Evolutionary conservation across 768 basidiomycete species (phyloP), one percentile per base, ranked within the genome.

Genomic region (Baorangia bicolor): DNA sequence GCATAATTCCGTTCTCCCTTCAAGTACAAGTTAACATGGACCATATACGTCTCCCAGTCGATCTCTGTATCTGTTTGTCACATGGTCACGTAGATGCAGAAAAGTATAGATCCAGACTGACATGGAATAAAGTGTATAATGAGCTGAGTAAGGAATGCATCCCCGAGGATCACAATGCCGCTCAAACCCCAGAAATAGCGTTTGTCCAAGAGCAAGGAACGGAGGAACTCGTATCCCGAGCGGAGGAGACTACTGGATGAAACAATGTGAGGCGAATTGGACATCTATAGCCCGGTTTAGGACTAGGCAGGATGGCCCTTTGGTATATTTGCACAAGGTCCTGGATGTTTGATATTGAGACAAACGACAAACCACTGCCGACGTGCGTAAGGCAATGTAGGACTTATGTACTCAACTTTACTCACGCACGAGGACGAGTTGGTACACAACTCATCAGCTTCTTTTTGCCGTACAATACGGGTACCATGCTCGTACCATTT

Each of bases 21-120:
- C 44, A 90, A 64, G 73, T 91, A 94, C 39, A 88, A 69, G 53
- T 87, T 80, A 1, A 90, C 81, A 50, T 98, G 97, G 49, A 87
- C 76, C 85, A 98, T 93, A 68, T 99, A 99, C 0, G 97, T 98
- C 65, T 87, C 82, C 86, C 92, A 98, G 74, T 99, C 97, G 64
- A 99, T 99, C 74, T 99, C 95, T 12, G 97, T 98, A 75, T 95
- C 96, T 98, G 76, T 48, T 50, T 33, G 58, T 40, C 39, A 38
- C 41, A 58, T 46, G 58, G 67, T 67, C 53, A 64, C 40, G 57
- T 48, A 33, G 33, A 43, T 35, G 41, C 44, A 28, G 44, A 56
- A 58, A 57, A 33, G 49, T 40, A 50, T 48, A 27, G 30, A 55
- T 20, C 35, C 39, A 8, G 28, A 73, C 89, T 77, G 62, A 97